These are phyloP conservation scores for Eimeria acervulina DNA, from an alignment of 169 alveolate genomes.

Conservation along the genomic window DNA sequence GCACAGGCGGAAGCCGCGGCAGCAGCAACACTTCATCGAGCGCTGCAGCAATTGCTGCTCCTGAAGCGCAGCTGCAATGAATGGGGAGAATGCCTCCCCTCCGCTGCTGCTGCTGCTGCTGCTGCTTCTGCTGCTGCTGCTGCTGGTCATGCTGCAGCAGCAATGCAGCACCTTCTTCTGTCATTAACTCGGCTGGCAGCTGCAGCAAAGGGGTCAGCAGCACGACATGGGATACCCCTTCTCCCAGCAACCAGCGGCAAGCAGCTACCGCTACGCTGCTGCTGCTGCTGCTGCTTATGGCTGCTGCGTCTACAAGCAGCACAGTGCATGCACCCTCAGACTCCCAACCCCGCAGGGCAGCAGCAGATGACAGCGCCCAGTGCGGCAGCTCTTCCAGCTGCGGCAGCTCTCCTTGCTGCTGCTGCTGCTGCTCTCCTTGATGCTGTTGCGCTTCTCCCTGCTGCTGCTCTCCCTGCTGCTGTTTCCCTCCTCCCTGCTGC, in stretches of 20 bases:
- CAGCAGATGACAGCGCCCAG: constrained; percentile 44
- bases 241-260: constrained; percentile 58
- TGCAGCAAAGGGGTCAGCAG: constrained; percentile 59
- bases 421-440: neutral
- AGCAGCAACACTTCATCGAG: constrained; percentile 29
- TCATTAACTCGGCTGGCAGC: constrained; percentile 9
- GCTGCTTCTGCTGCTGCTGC: constrained; percentile 17
- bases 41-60: constrained; percentile 30
- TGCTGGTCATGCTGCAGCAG: constrained; percentile 30
- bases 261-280: constrained; percentile 48
- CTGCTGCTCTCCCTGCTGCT: neutral
- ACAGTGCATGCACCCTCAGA: constrained; percentile 55
- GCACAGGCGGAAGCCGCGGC: constrained; percentile 13
- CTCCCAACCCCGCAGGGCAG: constrained; percentile 31
- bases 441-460: neutral
- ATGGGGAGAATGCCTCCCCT: neutral
- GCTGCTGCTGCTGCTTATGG: constrained; percentile 27
- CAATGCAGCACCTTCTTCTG: constrained; percentile 7
- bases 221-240: constrained; percentile 5
- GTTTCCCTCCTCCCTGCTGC: too few species aligned
- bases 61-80: constrained; percentile 31
- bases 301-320: constrained; percentile 29
- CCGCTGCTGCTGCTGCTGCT: neutral
- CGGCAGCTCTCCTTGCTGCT: too few species aligned
- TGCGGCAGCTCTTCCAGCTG: neutral